Conservation (phyloP, 2,329 filamentous ascomycete species). For the Trichophyton simii region DNA sequence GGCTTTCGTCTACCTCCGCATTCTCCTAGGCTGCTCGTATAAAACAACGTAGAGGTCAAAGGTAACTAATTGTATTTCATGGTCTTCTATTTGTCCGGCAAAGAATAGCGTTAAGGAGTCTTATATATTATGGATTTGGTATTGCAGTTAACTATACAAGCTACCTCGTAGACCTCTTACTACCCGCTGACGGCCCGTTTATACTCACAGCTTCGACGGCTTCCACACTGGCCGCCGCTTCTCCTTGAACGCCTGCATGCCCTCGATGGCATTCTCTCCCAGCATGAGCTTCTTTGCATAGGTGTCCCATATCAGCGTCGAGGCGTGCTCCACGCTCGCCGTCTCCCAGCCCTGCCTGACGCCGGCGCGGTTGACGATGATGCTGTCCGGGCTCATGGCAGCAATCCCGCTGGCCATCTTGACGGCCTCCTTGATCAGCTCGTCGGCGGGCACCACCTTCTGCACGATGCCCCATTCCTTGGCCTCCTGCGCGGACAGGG, state of each 20-base stretch:
- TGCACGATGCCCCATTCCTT: constrained; percentile 55
- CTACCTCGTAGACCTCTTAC: no score
- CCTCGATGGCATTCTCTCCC: constrained; percentile 69
- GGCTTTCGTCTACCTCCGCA: no score
- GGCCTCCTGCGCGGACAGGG: constrained; percentile 48
- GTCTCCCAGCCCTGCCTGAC: constrained; percentile 58
- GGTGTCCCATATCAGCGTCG: constrained; percentile 69
- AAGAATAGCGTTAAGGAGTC: no score
- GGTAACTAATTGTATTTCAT: no score
- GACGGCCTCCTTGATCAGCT: constrained; percentile 61
- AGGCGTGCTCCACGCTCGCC: constrained; percentile 50
- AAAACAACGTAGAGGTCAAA: no score
- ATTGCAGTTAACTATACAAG: no score
- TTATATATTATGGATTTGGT: no score
- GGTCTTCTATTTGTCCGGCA: no score
- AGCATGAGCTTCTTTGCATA: constrained; percentile 77
- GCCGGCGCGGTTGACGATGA: constrained; percentile 57
- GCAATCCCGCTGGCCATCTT: constrained; percentile 48
- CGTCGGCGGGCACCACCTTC: constrained; percentile 46
- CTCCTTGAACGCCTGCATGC: constrained; percentile 76
- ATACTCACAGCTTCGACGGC: constrained; percentile 46
- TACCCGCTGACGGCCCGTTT: no score
- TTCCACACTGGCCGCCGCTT: constrained; percentile 81
- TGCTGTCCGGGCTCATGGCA: constrained; percentile 55
- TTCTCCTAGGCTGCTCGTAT: no score